Conservation (phyloP, 176 grass and related monocot genomes). For the Phyllostachys edulis region DNA sequence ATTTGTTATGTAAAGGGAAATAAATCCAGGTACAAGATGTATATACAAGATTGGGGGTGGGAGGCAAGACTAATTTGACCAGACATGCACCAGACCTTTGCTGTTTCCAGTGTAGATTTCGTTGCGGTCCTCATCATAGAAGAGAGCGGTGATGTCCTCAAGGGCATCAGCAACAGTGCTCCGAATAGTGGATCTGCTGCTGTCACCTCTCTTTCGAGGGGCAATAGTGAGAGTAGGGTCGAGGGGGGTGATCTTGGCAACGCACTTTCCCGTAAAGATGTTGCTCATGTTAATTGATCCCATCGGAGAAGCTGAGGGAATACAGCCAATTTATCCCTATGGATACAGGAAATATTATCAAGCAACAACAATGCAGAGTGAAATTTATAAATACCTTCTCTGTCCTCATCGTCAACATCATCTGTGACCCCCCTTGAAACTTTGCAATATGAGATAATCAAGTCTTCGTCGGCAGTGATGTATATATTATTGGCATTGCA, state of each 20-base stretch:
- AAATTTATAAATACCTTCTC: constrained; percentile 47
- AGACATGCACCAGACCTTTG: constrained; percentile 67
- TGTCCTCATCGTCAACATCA: background rate
- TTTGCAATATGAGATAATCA: constrained; percentile 74
- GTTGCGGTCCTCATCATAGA: constrained; percentile 65
- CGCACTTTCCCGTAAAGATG: constrained; percentile 72
- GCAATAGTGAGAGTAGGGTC: constrained; percentile 51
- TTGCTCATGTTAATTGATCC: constrained; percentile 81
- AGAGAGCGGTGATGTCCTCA: constrained; percentile 64
- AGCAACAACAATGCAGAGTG: background rate
- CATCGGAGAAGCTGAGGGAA: constrained; percentile 28
- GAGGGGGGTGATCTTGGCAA: constrained; percentile 60
- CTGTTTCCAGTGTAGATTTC: constrained; percentile 80
- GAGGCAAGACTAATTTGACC: constrained; percentile 48
- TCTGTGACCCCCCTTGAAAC: constrained; percentile 17
- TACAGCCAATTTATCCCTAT: background rate
- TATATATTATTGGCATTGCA: constrained; percentile 81
- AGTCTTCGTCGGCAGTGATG: constrained; percentile 61
- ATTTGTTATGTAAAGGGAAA: constrained; percentile 17
- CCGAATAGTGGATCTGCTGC: constrained; percentile 42
- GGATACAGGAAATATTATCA: background rate
- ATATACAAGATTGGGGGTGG: constrained; percentile 25
- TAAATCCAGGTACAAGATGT: constrained; percentile 15
- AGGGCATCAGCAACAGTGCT: constrained; percentile 62
- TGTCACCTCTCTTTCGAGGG: constrained; percentile 44